Conservation (phyloP, 768 basidiomycete genomes). For the Amanita fuliginea region DNA sequence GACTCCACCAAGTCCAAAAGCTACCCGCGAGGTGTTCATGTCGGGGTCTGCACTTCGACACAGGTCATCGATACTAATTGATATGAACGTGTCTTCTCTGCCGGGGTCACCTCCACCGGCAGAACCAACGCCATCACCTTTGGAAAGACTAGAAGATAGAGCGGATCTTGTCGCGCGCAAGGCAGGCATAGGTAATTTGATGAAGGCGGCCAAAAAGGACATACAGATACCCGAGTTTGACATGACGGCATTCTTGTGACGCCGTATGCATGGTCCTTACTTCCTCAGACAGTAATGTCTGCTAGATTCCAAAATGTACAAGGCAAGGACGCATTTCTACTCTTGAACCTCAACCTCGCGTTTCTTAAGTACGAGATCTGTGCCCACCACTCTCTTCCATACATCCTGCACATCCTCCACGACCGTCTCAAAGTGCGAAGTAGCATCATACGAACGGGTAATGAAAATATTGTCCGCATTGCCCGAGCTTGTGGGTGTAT, state of each 20-base stretch:
- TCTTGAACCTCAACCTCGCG: constrained; percentile 60
- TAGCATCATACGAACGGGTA: constrained; percentile 96
- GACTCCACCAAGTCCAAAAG: constrained; percentile 30
- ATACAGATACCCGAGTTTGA: constrained; percentile 81
- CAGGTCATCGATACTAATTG: constrained; percentile 72
- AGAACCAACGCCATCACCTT: constrained; percentile 13
- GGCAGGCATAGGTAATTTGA: constrained; percentile 69
- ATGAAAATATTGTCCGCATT: constrained; percentile 87
- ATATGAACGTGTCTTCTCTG: constrained; percentile 68
- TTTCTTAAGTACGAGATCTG: constrained; percentile 79
- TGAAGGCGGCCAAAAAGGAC: constrained; percentile 89
- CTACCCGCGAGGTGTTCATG: constrained; percentile 33
- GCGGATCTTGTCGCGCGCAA: constrained; percentile 54
- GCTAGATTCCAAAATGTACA: neutral
- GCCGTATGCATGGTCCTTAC: neutral
- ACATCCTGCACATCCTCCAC: constrained; percentile 96
- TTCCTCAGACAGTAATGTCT: neutral
- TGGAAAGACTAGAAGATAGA: constrained; percentile 35
- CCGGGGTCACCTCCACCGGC: constrained; percentile 36
- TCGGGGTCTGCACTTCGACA: constrained; percentile 45
- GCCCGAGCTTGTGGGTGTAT: constrained; percentile 80
- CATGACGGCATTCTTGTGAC: constrained; percentile 65
- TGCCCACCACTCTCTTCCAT: constrained; percentile 79
- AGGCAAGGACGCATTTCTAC: constrained; percentile 12
- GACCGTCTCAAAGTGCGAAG: constrained; percentile 98